Conservation (phyloP, 176 grass and related monocot species). For the Leersia perrieri region DNA sequence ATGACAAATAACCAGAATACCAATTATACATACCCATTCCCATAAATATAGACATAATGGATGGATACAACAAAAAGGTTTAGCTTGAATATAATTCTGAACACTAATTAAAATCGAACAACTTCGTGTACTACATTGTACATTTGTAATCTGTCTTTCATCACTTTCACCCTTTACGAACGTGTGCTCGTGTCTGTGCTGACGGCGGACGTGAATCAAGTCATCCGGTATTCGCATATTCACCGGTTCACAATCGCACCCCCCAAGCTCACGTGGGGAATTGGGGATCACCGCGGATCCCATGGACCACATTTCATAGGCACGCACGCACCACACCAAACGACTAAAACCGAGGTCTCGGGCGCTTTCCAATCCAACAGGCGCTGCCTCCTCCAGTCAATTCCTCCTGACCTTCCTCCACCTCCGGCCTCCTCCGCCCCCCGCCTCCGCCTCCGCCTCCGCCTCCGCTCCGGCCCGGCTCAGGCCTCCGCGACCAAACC, state of each 20-base stretch:
- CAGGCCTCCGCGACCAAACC: slow-evolving; percentile 17
- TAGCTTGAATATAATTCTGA: no score
- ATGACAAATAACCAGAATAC: no score
- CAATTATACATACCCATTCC: no score
- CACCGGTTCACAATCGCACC: background rate
- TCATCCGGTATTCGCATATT: background rate
- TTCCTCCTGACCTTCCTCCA: background rate
- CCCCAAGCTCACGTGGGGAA: background rate
- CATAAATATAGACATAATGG: background rate
- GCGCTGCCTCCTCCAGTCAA: slow-evolving; percentile 49
- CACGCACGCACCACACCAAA: background rate
- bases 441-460: background rate
- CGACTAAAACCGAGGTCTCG: background rate
- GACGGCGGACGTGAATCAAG: background rate
- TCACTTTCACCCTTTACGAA: no score
- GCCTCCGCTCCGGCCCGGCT: background rate
- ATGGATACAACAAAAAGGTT: background rate
- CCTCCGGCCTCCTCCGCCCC: background rate
- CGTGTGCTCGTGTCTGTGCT: background rate
- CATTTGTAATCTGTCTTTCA: no score
- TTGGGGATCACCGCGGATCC: background rate
- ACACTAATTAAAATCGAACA: no score
- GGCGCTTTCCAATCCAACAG: slow-evolving; percentile 50
- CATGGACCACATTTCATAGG: background rate
- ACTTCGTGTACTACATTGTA: no score